Conservation (phyloP, 352 stramenopile species). For the Pythium rhizo-oryzae region DNA sequence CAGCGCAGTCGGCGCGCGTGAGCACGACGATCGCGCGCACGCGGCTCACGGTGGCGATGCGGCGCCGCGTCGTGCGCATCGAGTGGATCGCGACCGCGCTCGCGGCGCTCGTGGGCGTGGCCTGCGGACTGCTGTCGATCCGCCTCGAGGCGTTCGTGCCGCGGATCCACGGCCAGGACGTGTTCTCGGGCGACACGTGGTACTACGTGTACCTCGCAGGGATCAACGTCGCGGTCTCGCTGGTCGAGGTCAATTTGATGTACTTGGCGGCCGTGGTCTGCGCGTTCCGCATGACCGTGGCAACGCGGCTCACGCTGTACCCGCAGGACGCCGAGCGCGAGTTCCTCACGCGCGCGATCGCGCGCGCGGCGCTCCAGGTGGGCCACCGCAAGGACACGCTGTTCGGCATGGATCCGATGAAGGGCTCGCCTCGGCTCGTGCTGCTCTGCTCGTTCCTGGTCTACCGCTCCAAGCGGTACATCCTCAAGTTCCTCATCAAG, state of each 20-base stretch:
- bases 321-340: constrained; percentile 52
- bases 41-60: background rate
- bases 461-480: constrained; percentile 58
- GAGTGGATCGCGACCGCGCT: constrained; percentile 10
- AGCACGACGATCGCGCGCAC: constrained; percentile 6
- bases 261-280: constrained; percentile 44
- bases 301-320: constrained; percentile 45
- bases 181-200: background rate
- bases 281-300: constrained; percentile 49
- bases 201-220: constrained; percentile 8
- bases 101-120: constrained; percentile 1
- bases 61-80: constrained; percentile 11
- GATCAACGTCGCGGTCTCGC: constrained; percentile 51
- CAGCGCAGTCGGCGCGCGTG: background rate
- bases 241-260: constrained; percentile 48
- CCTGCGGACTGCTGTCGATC: constrained; percentile 15
- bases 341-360: constrained; percentile 51
- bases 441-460: constrained; percentile 44
- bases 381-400: constrained; percentile 43
- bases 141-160: constrained; percentile 6
- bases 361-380: constrained; percentile 49
- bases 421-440: constrained; percentile 41
- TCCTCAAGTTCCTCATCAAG: constrained; percentile 60
- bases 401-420: constrained; percentile 60
- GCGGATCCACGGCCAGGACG: constrained; percentile 1